These are phyloP conservation scores for Adansonia madagascariensis DNA, from an alignment of 441 rosid species.

Conservation along the genomic window DNA sequence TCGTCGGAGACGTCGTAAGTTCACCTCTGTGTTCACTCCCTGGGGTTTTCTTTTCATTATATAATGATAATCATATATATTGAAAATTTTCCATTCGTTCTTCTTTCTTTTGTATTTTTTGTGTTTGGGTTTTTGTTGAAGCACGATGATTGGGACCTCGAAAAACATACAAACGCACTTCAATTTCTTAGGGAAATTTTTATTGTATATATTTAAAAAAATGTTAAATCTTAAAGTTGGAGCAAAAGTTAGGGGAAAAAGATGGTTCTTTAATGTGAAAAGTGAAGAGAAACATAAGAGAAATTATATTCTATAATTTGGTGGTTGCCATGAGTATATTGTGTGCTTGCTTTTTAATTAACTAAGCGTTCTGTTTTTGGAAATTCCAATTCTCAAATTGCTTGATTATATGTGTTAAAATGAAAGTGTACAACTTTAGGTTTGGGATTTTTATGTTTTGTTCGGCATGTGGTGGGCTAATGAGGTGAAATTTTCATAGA, in stretches of 20 bases:
- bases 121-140: conserved; percentile 29
- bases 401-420: not conserved
- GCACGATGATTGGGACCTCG: conserved; percentile 82
- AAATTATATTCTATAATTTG: not conserved
- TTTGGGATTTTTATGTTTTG: not conserved
- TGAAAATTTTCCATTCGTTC: not conserved
- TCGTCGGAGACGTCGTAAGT: conserved; percentile 75
- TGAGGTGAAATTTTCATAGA: not conserved
- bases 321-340: not conserved
- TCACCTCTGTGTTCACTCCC: not conserved
- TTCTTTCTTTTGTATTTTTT: not conserved
- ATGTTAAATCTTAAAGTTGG: not conserved
- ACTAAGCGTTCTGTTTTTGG: not conserved
- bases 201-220: too few relatives aligned
- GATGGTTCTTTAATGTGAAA: not conserved
- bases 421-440: not conserved
- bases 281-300: too few relatives aligned
- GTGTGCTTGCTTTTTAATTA: not conserved
- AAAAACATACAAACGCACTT: conserved; percentile 81
- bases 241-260: not conserved
- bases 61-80: not conserved
- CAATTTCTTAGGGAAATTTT: conserved; percentile 57
- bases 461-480: not conserved
- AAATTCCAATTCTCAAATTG: not conserved
- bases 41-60: not conserved